phyloP scores from a whole-genome alignment of 441 rosid species.

The Isatis lusitanica region DNA sequence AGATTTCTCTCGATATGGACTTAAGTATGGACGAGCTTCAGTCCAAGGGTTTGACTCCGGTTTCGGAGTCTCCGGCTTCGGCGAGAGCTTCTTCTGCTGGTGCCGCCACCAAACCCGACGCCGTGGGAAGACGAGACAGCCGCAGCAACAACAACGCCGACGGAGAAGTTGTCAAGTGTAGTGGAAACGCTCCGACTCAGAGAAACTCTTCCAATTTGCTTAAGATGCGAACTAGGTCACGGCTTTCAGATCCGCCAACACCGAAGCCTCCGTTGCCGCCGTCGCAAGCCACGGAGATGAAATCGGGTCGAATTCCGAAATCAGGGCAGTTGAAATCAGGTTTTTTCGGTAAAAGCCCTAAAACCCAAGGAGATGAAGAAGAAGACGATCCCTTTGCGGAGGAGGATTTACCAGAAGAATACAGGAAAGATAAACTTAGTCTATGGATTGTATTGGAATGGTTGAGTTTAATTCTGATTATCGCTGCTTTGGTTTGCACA shows the following conservation, averaged over 20 bases:
- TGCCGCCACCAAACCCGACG: constrained; percentile 11
- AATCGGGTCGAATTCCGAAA: constrained; percentile 36
- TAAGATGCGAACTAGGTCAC: constrained; percentile 42
- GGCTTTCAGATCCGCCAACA: constrained; percentile 53
- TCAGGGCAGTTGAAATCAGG: constrained; percentile 52
- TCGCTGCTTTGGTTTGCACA: constrained; percentile 45
- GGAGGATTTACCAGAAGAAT: constrained; percentile 63
- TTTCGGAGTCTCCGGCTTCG: constrained; percentile 39
- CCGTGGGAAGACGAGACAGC: constrained; percentile 38
- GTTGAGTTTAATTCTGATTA: constrained; percentile 51
- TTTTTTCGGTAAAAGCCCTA: constrained; percentile 41
- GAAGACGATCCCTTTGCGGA: constrained; percentile 56
- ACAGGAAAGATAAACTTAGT: constrained; percentile 46
- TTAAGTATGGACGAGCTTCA: constrained; percentile 60
- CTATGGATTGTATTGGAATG: constrained; percentile 49
- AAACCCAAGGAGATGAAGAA: constrained; percentile 41
- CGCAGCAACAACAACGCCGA: constrained; percentile 4
- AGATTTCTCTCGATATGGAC: constrained; percentile 66
- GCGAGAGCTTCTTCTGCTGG: background rate
- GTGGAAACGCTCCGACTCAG: constrained; percentile 42
- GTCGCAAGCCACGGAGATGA: constrained; percentile 29
- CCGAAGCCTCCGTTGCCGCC: constrained; percentile 40
- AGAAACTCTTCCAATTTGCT: constrained; percentile 42
- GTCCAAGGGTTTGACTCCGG: constrained; percentile 40
- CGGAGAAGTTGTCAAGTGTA: constrained; percentile 50